Percentiles rank a stretch among this genome's conserved stretches.
Conservation (phyloP, 108 stramenopile species). For the Chaetoceros tenuissimus region DNA sequence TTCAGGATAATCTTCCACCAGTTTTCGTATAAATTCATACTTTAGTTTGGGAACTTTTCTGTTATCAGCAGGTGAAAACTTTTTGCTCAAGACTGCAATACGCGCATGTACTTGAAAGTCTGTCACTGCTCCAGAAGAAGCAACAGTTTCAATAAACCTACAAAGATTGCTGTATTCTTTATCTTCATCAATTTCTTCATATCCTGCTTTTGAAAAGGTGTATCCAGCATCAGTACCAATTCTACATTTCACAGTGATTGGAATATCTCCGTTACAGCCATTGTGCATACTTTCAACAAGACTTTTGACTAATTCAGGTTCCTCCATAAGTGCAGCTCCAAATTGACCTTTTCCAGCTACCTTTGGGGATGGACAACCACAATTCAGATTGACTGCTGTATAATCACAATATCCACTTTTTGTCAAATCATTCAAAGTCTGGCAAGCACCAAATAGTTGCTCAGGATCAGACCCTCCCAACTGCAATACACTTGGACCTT, state of each 20-base stretch:
- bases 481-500: conserved; percentile 88
- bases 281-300: conserved; percentile 62
- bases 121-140: conserved; percentile 66
- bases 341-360: conserved; percentile 96
- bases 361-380: conserved; percentile 96
- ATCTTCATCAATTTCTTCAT: conserved; percentile 64
- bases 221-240: conserved; percentile 74
- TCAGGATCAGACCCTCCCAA: conserved; percentile 91
- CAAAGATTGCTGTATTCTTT: conserved; percentile 73
- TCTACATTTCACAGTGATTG: conserved; percentile 95
- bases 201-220: conserved; percentile 29
- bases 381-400: conserved; percentile 96
- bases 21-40: conserved; percentile 65
- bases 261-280: conserved; percentile 49
- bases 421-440: conserved; percentile 58
- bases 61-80: conserved; percentile 93
- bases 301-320: conserved; percentile 78
- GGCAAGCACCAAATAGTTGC: conserved; percentile 59
- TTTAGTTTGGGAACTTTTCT: conserved; percentile 91
- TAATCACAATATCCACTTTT: conserved; percentile 70
- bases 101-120: conserved; percentile 97
- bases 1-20: conserved; percentile 73
- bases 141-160: conserved; percentile 81
- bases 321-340: conserved; percentile 96
- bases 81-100: conserved; percentile 86